phyloP scores from a whole-genome alignment of 1,284 basidiomycete species.

The Microbotryomycetes sp. region DNA sequence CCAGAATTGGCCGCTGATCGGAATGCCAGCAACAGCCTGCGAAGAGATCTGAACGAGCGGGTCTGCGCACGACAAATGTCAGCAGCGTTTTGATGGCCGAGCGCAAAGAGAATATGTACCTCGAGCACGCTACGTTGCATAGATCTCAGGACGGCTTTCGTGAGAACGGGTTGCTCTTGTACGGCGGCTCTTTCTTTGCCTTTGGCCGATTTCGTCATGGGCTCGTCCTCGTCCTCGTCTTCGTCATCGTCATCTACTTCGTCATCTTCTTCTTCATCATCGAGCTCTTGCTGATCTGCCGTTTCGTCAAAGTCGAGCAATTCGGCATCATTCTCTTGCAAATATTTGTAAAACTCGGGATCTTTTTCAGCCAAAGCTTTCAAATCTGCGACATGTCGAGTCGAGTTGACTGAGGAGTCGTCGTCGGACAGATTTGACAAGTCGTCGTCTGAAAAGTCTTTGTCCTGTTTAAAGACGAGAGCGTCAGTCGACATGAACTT shows the following conservation, averaged over 20 bases:
- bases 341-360: constrained; percentile 96
- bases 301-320: constrained; percentile 63
- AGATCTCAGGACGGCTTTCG: constrained; percentile 62
- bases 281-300: constrained; percentile 37
- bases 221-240: constrained; percentile 49
- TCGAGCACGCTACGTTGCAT: constrained; percentile 92
- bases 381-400: constrained; percentile 66
- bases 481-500: neutral
- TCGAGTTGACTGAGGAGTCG: constrained; percentile 11
- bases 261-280: constrained; percentile 41
- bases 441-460: constrained; percentile 33
- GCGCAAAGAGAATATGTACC: constrained; percentile 47
- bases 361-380: constrained; percentile 88
- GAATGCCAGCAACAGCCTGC: constrained; percentile 82
- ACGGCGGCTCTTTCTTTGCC: constrained; percentile 49
- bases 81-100: too few relatives aligned
- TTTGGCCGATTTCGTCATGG: constrained; percentile 48
- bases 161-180: constrained; percentile 55
- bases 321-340: constrained; percentile 90
- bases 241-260: constrained; percentile 32
- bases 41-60: constrained; percentile 74
- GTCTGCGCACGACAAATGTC: constrained; percentile 51
- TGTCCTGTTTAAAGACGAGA: constrained; percentile 5
- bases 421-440: constrained; percentile 31
- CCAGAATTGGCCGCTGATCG: constrained; percentile 64